Evolutionary conservation across 495 filamentous ascomycete genomes (phyloP).

Genomic region (Penicillium pancosmium): DNA sequence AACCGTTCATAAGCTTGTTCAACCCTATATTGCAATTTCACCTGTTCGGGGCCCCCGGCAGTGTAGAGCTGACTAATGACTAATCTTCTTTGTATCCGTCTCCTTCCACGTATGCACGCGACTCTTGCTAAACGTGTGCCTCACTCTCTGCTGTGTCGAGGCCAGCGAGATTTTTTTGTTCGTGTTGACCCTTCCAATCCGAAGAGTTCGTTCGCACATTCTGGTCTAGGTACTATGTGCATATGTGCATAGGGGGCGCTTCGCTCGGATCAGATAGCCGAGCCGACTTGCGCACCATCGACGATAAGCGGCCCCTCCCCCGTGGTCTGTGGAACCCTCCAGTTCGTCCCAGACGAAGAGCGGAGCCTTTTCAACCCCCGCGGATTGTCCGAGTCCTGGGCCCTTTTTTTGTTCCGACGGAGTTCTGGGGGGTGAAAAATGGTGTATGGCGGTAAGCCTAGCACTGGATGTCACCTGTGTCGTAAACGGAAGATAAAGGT

Average conservation of each 20-base stretch:
- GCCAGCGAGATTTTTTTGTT: not conserved
- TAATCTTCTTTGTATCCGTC: not conserved
- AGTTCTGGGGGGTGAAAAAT: conserved; percentile 28
- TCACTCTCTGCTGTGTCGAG: not conserved
- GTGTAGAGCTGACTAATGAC: conserved; percentile 4
- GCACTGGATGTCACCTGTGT: conserved; percentile 51
- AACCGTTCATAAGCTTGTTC: not conserved
- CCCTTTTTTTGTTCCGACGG: not conserved
- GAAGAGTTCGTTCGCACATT: not conserved
- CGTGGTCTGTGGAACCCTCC: conserved; percentile 20
- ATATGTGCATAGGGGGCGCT: conserved; percentile 4
- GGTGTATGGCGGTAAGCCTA: conserved; percentile 51
- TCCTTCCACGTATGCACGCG: not conserved
- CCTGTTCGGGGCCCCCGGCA: not conserved
- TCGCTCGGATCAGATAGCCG: conserved; percentile 22
- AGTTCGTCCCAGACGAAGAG: conserved; percentile 6
- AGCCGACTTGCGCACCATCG: conserved; percentile 19
- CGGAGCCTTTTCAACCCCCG: conserved; percentile 7
- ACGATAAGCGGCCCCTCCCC: conserved; percentile 12
- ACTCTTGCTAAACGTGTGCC: not conserved
- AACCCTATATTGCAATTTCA: not conserved
- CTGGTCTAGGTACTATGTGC: conserved; percentile 15
- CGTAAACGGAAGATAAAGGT: conserved; percentile 54
- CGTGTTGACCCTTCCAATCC: not conserved
- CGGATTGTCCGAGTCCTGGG: conserved; percentile 2